Conservation (phyloP, 192 early-diverging fungal genomes). For the Coemansia sp. region DNA sequence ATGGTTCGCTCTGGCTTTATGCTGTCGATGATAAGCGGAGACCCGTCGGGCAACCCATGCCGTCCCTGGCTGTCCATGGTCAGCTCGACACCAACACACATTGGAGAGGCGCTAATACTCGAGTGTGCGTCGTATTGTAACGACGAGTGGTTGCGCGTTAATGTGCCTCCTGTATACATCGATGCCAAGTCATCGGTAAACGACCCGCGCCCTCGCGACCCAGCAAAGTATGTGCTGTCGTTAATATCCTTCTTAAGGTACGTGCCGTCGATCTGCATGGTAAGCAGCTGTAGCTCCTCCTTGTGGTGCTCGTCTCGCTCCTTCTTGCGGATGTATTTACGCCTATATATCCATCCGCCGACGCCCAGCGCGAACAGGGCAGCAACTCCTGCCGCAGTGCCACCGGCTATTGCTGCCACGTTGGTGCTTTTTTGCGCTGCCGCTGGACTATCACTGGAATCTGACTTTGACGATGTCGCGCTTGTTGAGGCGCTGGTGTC, state of each 20-base stretch:
- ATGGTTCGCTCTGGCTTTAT: slow-evolving; percentile 37
- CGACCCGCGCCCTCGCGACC: slow-evolving; percentile 17
- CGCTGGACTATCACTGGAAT: neutral
- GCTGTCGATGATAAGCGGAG: slow-evolving; percentile 28
- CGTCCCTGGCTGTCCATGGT: slow-evolving; percentile 49
- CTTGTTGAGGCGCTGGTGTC: neutral
- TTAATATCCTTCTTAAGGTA: slow-evolving; percentile 24
- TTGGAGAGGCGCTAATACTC: slow-evolving; percentile 7
- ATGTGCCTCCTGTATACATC: slow-evolving; percentile 33
- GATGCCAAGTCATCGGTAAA: slow-evolving; percentile 44
- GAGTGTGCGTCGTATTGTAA: slow-evolving; percentile 13
- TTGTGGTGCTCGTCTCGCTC: slow-evolving; percentile 42
- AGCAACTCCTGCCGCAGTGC: slow-evolving; percentile 24
- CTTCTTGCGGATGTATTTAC: slow-evolving; percentile 34
- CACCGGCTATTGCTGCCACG: slow-evolving; percentile 33
- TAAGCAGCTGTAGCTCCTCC: slow-evolving; percentile 46
- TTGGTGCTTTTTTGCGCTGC: slow-evolving; percentile 2
- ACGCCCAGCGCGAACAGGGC: slow-evolving; percentile 18
- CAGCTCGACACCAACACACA: slow-evolving; percentile 20
- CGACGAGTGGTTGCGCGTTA: slow-evolving; percentile 21
- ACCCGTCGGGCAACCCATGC: slow-evolving; percentile 43
- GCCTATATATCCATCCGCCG: slow-evolving; percentile 28
- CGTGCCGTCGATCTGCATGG: slow-evolving; percentile 44
- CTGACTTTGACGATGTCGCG: neutral
- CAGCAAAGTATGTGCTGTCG: slow-evolving; percentile 19